Conservation (phyloP, 495 filamentous ascomycete genomes). For the Penicillium cosmopolitanum region DNA sequence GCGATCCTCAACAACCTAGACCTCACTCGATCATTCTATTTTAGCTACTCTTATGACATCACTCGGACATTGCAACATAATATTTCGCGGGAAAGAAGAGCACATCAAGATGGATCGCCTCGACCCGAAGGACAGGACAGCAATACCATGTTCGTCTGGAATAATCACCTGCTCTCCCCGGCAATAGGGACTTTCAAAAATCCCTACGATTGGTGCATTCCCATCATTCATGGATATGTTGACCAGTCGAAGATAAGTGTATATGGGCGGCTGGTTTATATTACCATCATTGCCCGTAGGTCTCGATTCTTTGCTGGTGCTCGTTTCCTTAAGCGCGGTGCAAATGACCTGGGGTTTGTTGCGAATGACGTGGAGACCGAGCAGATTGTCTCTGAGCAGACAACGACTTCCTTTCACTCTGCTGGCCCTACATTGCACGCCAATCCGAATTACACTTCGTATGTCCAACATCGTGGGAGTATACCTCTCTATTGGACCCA, state of each 20-base stretch:
- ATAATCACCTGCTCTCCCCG: slow-evolving; percentile 82
- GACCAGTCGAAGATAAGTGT: slow-evolving; percentile 85
- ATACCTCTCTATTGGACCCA: slow-evolving; percentile 98
- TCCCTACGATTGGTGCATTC: slow-evolving; percentile 93
- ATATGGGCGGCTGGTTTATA: slow-evolving; percentile 83
- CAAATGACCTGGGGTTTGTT: slow-evolving; percentile 95
- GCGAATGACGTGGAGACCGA: slow-evolving; percentile 99
- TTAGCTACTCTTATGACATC: slow-evolving; percentile 97
- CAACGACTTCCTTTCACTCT: slow-evolving; percentile 94
- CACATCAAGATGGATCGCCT: slow-evolving; percentile 63
- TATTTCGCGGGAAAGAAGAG: slow-evolving; percentile 77
- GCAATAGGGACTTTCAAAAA: slow-evolving; percentile 71
- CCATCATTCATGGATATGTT: slow-evolving; percentile 94
- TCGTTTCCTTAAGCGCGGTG: slow-evolving; percentile 89
- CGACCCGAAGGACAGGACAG: slow-evolving; percentile 65
- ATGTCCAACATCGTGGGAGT: slow-evolving; percentile 94
- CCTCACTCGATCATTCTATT: slow-evolving; percentile 89
- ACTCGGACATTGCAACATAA: slow-evolving; percentile 93
- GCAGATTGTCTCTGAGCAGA: slow-evolving; percentile 92
- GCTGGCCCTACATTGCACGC: slow-evolving; percentile 83
- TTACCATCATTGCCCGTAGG: slow-evolving; percentile 89
- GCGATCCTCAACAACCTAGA: slow-evolving; percentile 90
- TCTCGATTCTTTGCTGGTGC: slow-evolving; percentile 95
- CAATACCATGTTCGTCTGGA: slow-evolving; percentile 98
- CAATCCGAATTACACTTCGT: slow-evolving; percentile 92